A percentile compares a stretch with the other conserved stretches of the same genome.
phyloP scores from a whole-genome alignment of 2,329 filamentous ascomycete species.

The Diplodia intermedia region DNA sequence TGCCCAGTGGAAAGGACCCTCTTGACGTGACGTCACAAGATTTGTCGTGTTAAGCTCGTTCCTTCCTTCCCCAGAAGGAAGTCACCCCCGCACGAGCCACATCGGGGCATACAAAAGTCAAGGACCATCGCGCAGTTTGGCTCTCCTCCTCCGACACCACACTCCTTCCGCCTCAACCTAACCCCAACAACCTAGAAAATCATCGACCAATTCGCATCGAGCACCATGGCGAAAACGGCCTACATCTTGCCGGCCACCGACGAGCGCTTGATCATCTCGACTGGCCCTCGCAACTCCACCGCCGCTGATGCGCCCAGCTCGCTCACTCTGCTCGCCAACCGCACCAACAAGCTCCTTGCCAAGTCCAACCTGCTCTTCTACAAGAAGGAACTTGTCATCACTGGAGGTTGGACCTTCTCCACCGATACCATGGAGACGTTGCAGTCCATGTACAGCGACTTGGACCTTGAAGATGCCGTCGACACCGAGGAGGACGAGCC shows the following conservation, averaged over 20 bases:
- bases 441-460: conserved; percentile 21
- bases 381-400: conserved; percentile 40
- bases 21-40: background rate
- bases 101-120: background rate
- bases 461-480: conserved; percentile 13
- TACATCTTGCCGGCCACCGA: background rate
- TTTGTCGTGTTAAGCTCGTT: background rate
- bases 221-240: background rate
- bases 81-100: background rate
- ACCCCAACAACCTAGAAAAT: background rate
- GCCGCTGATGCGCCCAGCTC: background rate
- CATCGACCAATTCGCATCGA: background rate
- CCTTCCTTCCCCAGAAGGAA: background rate
- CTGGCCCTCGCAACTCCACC: background rate
- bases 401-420: conserved; percentile 39
- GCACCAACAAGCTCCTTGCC: conserved; percentile 34
- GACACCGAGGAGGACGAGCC: conserved; percentile 25
- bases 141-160: background rate
- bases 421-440: conserved; percentile 8
- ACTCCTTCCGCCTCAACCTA: too few relatives aligned
- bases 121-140: background rate
- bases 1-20: background rate
- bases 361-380: conserved; percentile 20
- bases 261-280: conserved; percentile 15
- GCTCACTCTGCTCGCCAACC: conserved; percentile 31